These are phyloP conservation scores for Talaromyces marneffei DNA, from an alignment of 2,329 filamentous ascomycete genomes.

Conservation along the genomic window DNA sequence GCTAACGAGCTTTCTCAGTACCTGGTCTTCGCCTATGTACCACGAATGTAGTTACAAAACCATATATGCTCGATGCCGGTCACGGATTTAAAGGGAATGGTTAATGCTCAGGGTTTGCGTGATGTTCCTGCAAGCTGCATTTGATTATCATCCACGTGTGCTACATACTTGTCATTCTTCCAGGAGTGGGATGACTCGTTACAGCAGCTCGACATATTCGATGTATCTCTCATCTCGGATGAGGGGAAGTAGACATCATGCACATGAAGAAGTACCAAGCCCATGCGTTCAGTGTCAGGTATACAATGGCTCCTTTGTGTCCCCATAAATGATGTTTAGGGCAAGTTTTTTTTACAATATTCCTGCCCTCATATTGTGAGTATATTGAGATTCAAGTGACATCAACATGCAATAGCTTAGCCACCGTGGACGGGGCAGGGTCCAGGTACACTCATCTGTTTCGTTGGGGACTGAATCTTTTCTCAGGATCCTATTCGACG, in stretches of 20 bases:
- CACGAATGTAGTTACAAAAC: background rate
- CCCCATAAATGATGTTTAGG: background rate
- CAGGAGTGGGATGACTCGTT: background rate
- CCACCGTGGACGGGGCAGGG: background rate
- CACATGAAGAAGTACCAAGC: too few species aligned
- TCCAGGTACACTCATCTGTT: background rate
- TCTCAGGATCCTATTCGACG: background rate
- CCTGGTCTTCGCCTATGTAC: background rate
- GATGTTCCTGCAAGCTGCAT: background rate
- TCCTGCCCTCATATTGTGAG: background rate
- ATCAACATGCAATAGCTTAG: background rate
- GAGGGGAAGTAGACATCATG: too few species aligned
- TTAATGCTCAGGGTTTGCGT: background rate
- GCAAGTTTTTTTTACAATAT: background rate
- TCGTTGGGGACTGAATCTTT: background rate
- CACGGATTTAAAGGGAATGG: background rate
- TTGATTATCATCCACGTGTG: background rate
- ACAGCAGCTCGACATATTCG: background rate
- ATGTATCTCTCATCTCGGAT: background rate
- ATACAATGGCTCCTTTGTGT: background rate
- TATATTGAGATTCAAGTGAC: background rate
- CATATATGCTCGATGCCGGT: background rate
- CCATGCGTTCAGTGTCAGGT: background rate
- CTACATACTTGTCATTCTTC: background rate
- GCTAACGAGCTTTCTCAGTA: background rate